Base-by-base conservation (phyloP, 345 rosid genomes). In the Ceriops tagal region DNA sequence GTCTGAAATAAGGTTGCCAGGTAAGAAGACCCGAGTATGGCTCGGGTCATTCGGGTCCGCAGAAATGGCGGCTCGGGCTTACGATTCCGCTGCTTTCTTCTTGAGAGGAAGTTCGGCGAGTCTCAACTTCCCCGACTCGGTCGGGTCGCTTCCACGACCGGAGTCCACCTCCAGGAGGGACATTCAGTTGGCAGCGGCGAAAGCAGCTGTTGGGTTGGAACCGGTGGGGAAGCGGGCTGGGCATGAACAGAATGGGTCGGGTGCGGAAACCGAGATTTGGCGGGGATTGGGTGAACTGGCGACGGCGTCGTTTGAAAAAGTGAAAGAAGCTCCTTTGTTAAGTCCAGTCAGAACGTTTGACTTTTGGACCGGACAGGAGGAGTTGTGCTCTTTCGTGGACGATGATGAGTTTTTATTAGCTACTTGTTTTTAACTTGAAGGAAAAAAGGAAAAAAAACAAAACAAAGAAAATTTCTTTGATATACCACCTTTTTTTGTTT, bases 81-180 rank as follows among this genome's bases (percentile, higher is more conserved):
- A 77, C 26, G 77, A 77, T 67, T 77, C 81, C 8, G 81, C 81
- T 0, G 81, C 81, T 32, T 77, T 72, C 26, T 77, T 68, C 46
- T 28, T 77, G 46, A 77, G 69, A 35, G 77, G 81, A 5, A 69
- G 34, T 53, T 53, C 73, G 3, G 81, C 81, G 11, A 18, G 32
- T 21, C 77, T 77, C 26, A 77, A 77, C 63, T 77, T 68, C 52
- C 81, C 81, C 0, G 74, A 69, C 28, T 77, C 71, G 8, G 67
- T 26, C n/a, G 74, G 55, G 26, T 60, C 63, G 19, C 67, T 77
- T n/a, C 81, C 81, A 9, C 53, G 62, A 15, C 81, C 81, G 8
- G 46, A 58, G 60, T 77, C 81, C 0, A 59, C 56, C 19, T 73
- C 81, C 1, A 64, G 71, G 64, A 64, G 69, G 20, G 81, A 77